Evolutionary conservation across 306 rosid genomes (phyloP), one percentile per base, ranked within the genome.

Genomic region (Prunus padus): DNA sequence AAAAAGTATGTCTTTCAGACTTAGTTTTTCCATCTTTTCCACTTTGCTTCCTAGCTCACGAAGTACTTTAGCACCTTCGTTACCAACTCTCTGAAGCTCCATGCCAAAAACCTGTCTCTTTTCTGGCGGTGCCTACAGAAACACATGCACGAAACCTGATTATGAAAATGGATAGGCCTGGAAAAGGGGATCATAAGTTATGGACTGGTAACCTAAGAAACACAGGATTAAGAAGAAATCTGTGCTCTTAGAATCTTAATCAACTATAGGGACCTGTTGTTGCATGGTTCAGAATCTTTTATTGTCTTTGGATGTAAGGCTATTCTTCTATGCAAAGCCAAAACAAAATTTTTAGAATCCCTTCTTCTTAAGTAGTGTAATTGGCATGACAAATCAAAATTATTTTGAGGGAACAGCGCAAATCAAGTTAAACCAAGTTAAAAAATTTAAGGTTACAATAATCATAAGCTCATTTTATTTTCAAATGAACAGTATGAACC

Each of bases 21-120:
- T 82, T 49, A 91, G 51, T 30, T 86, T 91, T 71, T 91, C 94
- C 94, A 91, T 89, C 82, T 76, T 87, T 82, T 91, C 88, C 0
- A 89, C 72, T 80, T 91, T 91, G 85, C 88, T 86, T 77, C 92
- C 97, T n/a, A 91, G 84, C 37, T 78, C 80, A 15, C 83, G 86
- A 26, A 91, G 76, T 19, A 89, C 79, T 83, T 89, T 89, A 16
- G 97, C 93, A 80, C 94, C 91, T 74, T 81, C 97, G 1, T 30
- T 67, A 40, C 97, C 92, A 65, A 89, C 94, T 77, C 76, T 86
- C 42, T 78, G 92, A 49, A 91, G 94, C 74, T 89, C 92, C 13
- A 37, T 42, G 9, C 42, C 72, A 77, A 91, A 91, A 42, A 82
- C 87, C 22, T 71, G 42, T 78, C 97, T 79, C 84, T 91, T 89